Conservation (phyloP, 371 early-diverging fungal genomes). For the Circinella umbellata region DNA sequence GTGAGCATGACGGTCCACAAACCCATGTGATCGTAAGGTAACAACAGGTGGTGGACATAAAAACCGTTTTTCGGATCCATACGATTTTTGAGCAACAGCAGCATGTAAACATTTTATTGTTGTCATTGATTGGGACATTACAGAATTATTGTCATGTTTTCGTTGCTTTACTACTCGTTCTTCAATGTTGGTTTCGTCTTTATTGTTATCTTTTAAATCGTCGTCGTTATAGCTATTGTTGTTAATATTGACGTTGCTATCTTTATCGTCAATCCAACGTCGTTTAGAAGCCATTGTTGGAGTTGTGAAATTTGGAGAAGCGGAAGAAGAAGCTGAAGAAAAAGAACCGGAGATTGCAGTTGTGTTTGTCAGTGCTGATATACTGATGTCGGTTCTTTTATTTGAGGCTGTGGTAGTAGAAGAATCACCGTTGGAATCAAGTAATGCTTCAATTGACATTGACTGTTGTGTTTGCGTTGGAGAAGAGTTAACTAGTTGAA, state of each 20-base stretch:
- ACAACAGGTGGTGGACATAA: slow-evolving; percentile 85
- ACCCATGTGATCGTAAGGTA: neutral
- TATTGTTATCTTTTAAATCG: no score
- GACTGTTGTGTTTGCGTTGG: slow-evolving; percentile 21
- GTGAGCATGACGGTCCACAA: slow-evolving; percentile 28
- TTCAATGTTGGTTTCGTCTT: neutral
- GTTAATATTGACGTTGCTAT: no score
- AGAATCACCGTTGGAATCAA: slow-evolving; percentile 33
- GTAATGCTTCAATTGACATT: slow-evolving; percentile 52
- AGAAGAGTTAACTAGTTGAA: slow-evolving; percentile 41
- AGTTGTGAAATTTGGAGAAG: neutral
- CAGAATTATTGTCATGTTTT: slow-evolving; percentile 6
- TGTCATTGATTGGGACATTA: slow-evolving; percentile 29
- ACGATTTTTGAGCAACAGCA: slow-evolving; percentile 84
- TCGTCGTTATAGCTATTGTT: no score
- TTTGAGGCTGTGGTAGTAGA: neutral
- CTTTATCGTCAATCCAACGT: slow-evolving; percentile 3
- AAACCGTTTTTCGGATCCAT: slow-evolving; percentile 88
- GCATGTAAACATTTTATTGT: slow-evolving; percentile 67
- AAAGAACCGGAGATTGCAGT: neutral
- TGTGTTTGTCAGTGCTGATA: neutral
- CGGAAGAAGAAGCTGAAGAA: neutral
- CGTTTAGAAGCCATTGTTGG: slow-evolving; percentile 5
- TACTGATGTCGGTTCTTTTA: neutral
- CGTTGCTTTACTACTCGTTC: slow-evolving; percentile 15